Conservation (phyloP, 805 yeast genomes). For the Candida vartiovaarae region DNA sequence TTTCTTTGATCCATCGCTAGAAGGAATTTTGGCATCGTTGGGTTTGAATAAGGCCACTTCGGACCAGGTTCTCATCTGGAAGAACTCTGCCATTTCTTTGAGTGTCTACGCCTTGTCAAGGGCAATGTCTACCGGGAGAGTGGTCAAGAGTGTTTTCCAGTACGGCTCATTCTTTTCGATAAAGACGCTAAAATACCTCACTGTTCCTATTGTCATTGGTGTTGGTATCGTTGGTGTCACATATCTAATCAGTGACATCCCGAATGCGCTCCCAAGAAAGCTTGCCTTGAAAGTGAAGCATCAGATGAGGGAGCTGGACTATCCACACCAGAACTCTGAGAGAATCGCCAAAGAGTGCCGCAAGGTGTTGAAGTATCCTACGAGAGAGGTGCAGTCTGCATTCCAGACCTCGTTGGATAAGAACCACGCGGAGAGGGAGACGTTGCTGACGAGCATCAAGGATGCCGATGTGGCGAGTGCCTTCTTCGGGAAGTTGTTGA, state of each 20-base stretch:
- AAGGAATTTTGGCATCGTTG: constrained; percentile 38
- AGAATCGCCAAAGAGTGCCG: constrained; percentile 79
- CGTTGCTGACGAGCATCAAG: constrained; percentile 42
- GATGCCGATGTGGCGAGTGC: constrained; percentile 48
- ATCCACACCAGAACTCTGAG: constrained; percentile 68
- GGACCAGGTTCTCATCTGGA: constrained; percentile 21
- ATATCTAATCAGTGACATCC: constrained; percentile 73
- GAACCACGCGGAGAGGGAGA: constrained; percentile 49
- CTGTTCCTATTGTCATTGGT: constrained; percentile 45
- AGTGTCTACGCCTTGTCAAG: constrained; percentile 25
- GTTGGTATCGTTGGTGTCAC: constrained; percentile 47
- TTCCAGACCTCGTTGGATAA: constrained; percentile 63
- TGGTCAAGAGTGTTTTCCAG: constrained; percentile 28
- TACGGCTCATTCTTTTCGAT: constrained; percentile 32
- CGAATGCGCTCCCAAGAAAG: constrained; percentile 82
- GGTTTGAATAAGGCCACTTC: constrained; percentile 24
- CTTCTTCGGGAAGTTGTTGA: constrained; percentile 46
- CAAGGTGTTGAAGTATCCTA: constrained; percentile 72
- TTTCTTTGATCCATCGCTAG: constrained; percentile 70
- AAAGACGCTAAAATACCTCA: constrained; percentile 35
- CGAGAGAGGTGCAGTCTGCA: constrained; percentile 68
- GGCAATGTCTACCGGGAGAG: constrained; percentile 30
- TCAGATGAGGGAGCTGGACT: constrained; percentile 63
- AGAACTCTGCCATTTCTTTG: constrained; percentile 24
- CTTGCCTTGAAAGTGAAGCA: constrained; percentile 62